Evolutionary conservation across 2,329 filamentous ascomycete genomes (phyloP).

Genomic region (Alternaria sp.): DNA sequence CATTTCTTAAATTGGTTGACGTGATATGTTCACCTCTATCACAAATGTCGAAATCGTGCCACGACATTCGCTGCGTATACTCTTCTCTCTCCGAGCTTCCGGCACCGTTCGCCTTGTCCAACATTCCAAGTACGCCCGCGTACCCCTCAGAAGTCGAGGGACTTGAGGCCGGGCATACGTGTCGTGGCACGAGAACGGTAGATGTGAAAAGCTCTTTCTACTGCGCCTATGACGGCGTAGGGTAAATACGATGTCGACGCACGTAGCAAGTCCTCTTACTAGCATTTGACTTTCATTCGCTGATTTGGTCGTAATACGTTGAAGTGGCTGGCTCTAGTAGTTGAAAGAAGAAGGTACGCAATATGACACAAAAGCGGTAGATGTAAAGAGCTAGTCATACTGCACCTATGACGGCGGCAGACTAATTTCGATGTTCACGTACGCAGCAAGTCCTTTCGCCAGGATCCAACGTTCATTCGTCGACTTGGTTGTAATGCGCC

Average conservation of each 20-base stretch:
- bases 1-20: background rate
- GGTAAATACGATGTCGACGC: fast-evolving
- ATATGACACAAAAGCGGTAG: background rate
- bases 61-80: background rate
- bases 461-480: background rate
- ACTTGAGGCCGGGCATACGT: background rate
- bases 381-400: background rate
- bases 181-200: background rate
- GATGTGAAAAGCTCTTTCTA: background rate
- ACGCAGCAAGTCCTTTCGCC: background rate
- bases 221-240: background rate
- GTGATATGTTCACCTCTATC: background rate
- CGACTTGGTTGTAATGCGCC: background rate
- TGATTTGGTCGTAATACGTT: background rate
- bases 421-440: background rate
- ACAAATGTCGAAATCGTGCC: background rate
- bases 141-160: background rate
- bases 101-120: background rate
- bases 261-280: background rate
- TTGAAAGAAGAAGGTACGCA: background rate
- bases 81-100: background rate
- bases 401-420: background rate
- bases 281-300: background rate
- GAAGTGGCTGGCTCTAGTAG: background rate
- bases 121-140: background rate